Conservation (phyloP, 208 protist species). For the Leishmania arabica region DNA sequence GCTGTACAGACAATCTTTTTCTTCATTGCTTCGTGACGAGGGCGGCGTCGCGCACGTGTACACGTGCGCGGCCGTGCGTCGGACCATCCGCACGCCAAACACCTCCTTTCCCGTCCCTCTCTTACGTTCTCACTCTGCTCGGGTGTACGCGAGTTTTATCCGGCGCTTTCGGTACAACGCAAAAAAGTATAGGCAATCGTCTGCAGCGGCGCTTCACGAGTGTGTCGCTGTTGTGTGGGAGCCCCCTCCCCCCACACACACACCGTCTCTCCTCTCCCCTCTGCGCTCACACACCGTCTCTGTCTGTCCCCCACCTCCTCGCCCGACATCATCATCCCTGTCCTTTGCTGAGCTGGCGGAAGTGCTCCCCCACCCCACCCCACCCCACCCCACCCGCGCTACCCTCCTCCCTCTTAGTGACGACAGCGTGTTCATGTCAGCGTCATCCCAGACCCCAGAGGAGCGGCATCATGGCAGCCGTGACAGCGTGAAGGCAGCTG, state of each 20-base stretch:
- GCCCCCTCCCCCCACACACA: neutral
- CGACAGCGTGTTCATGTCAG: neutral
- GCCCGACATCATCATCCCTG: neutral
- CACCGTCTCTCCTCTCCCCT: neutral
- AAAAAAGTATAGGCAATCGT: neutral
- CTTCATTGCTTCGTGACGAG: neutral
- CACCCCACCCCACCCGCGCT: too few species aligned
- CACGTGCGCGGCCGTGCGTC: neutral
- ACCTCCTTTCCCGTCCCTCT: neutral
- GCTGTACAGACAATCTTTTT: neutral
- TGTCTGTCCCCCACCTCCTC: neutral
- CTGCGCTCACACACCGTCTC: neutral
- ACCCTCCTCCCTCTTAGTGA: neutral
- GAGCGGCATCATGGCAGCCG: neutral
- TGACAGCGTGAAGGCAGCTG: slow-evolving; percentile 1
- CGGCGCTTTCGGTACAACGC: neutral
- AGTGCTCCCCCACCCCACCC: neutral
- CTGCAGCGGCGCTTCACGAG: neutral
- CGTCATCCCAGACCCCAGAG: neutral
- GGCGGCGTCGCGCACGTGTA: neutral
- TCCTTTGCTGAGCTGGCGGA: neutral
- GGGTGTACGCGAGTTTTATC: too few species aligned
- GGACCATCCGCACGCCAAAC: too few species aligned
- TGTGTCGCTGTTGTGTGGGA: neutral
- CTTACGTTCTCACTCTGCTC: neutral